A percentile compares a stretch with the other conserved stretches of the same genome.
These are phyloP conservation scores for Tolypocladium album DNA, from an alignment of 2,329 filamentous ascomycete genomes.

Conservation along the genomic window DNA sequence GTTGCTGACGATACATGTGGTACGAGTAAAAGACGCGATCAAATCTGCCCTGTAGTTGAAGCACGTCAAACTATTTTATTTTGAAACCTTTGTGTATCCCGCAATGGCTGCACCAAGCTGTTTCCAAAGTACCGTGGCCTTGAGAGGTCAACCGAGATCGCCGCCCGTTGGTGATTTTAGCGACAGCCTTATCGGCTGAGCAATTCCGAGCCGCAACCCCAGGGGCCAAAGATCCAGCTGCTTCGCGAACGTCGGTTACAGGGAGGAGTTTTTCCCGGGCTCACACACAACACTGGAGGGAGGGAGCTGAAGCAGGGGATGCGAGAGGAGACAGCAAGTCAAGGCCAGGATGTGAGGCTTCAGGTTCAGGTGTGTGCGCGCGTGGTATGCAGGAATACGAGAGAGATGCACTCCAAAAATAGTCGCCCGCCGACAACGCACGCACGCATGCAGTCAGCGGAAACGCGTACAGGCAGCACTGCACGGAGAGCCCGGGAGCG, in stretches of 20 bases:
- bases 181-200: neutral
- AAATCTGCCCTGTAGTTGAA: too few relatives aligned
- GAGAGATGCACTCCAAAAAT: neutral
- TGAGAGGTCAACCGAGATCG: too few relatives aligned
- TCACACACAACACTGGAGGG: neutral
- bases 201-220: neutral
- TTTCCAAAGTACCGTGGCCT: too few relatives aligned
- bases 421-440: neutral
- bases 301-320: neutral
- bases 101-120: too few relatives aligned
- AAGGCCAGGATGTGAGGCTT: neutral
- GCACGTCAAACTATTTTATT: too few relatives aligned
- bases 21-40: too few relatives aligned
- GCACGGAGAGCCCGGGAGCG: neutral
- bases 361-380: neutral
- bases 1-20: too few relatives aligned
- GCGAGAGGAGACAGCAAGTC: neutral
- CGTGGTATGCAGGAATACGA: neutral
- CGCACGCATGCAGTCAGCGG: neutral
- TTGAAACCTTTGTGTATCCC: too few relatives aligned
- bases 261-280: neutral
- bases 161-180: neutral
- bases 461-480: neutral
- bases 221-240: too few relatives aligned
- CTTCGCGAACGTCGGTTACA: neutral